Evolutionary conservation across 2,329 filamentous ascomycete species (phyloP).

Genomic region (Fonsecaea erecta): DNA sequence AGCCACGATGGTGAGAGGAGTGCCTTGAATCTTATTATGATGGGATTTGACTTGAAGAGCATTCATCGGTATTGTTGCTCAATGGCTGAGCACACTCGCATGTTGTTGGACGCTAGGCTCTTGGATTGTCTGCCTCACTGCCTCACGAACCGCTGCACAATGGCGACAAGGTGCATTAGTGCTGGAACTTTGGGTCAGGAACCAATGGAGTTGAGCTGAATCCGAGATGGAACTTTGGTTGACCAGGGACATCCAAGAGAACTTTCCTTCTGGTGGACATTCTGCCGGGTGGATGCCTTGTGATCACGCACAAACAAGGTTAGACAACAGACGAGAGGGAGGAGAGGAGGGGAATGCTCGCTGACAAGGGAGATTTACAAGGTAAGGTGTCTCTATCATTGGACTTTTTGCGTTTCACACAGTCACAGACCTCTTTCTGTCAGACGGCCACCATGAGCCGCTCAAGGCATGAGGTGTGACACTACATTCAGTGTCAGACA

Average conservation of each 20-base stretch:
- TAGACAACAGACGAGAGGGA: background rate
- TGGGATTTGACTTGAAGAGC: background rate
- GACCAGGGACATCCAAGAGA: slow-evolving; percentile 12
- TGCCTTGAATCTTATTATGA: background rate
- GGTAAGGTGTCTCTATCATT: background rate
- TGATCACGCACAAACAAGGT: background rate
- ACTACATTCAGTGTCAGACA: background rate
- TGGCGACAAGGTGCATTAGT: slow-evolving; percentile 21
- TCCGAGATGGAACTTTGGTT: slow-evolving; percentile 11
- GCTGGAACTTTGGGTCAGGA: slow-evolving; percentile 7
- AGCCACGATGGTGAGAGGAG: slow-evolving; percentile 4
- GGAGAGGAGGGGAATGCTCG: background rate
- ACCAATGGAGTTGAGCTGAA: background rate
- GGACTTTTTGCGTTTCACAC: background rate
- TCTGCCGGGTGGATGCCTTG: background rate
- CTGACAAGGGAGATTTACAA: background rate
- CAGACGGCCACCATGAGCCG: background rate
- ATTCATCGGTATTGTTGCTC: background rate
- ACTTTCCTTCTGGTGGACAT: background rate
- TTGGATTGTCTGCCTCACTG: slow-evolving; percentile 13
- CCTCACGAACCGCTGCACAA: background rate
- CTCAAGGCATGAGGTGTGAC: background rate
- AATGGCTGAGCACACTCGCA: slow-evolving; percentile 10
- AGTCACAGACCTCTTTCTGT: background rate
- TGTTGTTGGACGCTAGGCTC: background rate